Conservation (phyloP, 768 basidiomycete species). For the Cubamyces lactineus region DNA sequence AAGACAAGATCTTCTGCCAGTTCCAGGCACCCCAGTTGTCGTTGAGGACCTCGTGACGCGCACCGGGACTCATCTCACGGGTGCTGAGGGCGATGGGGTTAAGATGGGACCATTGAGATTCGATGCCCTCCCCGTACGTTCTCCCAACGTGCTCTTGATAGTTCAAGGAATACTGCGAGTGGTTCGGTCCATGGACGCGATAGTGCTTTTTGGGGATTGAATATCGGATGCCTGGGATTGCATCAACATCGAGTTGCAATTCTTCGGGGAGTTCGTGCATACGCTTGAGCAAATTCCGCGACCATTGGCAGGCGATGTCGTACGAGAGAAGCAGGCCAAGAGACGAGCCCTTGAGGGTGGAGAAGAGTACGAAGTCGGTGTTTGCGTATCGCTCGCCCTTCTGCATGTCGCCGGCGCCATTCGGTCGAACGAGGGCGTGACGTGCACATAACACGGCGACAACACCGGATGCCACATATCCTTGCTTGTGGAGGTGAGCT, state of each 20-base stretch:
- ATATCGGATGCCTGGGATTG: constrained; percentile 7
- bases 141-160: constrained; percentile 21
- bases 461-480: constrained; percentile 23
- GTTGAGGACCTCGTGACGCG: constrained; percentile 17
- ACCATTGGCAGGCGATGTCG: constrained; percentile 27
- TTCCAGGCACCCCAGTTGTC: constrained; percentile 36
- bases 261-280: no score
- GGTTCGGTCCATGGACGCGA: constrained; percentile 33
- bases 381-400: no score
- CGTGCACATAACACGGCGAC: constrained; percentile 27
- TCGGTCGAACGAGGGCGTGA: constrained; percentile 22
- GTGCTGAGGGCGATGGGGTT: constrained; percentile 16
- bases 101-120: constrained; percentile 24
- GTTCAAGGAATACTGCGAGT: constrained; percentile 36
- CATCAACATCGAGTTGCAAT: no score
- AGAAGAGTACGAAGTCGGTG: no score
- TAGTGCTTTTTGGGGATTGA: constrained; percentile 40
- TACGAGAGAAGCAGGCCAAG: constrained; percentile 21
- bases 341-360: background rate
- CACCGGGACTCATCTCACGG: constrained; percentile 24
- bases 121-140: constrained; percentile 33
- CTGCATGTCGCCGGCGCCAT: no score
- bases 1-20: constrained; percentile 29
- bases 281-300: no score
- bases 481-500: constrained; percentile 6